Percentiles rank a stretch among this genome's conserved stretches.
phyloP scores from a whole-genome alignment of 164 flowering plant species.

The Liriodendron chinense region DNA sequence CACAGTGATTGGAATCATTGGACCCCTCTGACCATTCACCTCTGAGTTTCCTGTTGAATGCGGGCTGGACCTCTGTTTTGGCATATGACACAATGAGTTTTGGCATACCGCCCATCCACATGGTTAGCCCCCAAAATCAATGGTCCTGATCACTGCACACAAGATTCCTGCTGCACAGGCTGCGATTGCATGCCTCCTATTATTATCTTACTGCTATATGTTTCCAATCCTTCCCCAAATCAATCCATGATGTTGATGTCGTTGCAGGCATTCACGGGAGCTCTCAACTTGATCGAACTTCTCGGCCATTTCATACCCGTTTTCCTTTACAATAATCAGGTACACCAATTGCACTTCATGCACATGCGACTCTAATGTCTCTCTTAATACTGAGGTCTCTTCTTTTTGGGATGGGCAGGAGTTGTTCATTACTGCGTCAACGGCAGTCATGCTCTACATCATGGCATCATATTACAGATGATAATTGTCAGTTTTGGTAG shows the following conservation, averaged over 20 bases:
- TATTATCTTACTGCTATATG: not conserved
- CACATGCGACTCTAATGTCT: not conserved
- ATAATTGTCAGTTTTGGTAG: constrained; percentile 4
- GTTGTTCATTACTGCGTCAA: constrained; percentile 50
- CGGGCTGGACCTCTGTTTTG: too few species aligned
- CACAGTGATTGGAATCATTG: too few species aligned
- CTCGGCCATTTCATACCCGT: constrained; percentile 55
- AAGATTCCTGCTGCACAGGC: not conserved
- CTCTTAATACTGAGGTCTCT: not conserved
- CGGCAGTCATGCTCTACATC: constrained; percentile 51
- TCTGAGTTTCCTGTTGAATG: too few species aligned
- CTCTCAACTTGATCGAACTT: constrained; percentile 67
- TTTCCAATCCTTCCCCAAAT: too few species aligned
- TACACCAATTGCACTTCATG: constrained; percentile 19
- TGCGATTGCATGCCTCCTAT: not conserved
- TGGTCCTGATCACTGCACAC: not conserved
- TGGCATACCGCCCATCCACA: too few species aligned
- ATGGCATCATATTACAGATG: constrained; percentile 72
- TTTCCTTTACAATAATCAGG: constrained; percentile 89
- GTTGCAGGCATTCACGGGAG: constrained; percentile 75
- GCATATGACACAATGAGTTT: too few species aligned
- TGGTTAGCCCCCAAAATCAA: too few species aligned
- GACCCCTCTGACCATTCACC: too few species aligned
- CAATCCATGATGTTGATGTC: not conserved
- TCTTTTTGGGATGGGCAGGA: constrained; percentile 44